These are phyloP conservation scores for Aeschynomene evenia DNA, from an alignment of 306 rosid genomes.

Conservation along the genomic window DNA sequence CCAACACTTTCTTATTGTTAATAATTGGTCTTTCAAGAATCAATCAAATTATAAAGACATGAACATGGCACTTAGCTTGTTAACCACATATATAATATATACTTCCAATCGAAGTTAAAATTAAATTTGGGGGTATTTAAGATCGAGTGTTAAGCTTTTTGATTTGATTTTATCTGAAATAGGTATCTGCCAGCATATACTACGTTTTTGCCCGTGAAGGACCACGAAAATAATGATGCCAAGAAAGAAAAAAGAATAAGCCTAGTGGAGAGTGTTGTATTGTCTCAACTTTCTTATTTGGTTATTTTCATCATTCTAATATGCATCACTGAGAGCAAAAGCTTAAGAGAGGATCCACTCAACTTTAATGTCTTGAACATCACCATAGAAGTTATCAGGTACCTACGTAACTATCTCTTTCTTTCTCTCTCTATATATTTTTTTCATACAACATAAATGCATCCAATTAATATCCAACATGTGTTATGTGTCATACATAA, in stretches of 20 bases:
- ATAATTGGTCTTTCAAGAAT: not conserved
- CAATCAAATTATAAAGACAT: not conserved
- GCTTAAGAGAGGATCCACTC: slow-evolving; percentile 67
- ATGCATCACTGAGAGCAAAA: slow-evolving; percentile 61
- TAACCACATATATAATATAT: not conserved
- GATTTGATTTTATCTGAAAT: not conserved
- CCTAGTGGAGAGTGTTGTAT: slow-evolving; percentile 33
- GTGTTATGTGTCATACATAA: too few species aligned
- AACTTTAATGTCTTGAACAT: slow-evolving; percentile 65
- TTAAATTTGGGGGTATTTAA: not conserved
- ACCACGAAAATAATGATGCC: not conserved
- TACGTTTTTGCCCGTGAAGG: slow-evolving; percentile 36
- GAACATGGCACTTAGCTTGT: not conserved
- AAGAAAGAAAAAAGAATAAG: not conserved
- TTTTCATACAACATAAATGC: too few species aligned
- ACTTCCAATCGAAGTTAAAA: not conserved
- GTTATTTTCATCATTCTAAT: slow-evolving; percentile 56
- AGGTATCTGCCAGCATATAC: slow-evolving; percentile 80
- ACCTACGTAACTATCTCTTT: not conserved
- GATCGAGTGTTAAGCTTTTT: too few species aligned
- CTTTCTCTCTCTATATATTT: not conserved
- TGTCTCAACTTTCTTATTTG: slow-evolving; percentile 65
- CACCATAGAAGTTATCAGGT: slow-evolving; percentile 62
- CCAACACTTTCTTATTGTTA: not conserved
- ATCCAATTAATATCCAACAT: too few species aligned